Evolutionary conservation across 257 asterid species (phyloP), one percentile per base, ranked within the genome.

Genomic region (Fraxinus anomala): DNA sequence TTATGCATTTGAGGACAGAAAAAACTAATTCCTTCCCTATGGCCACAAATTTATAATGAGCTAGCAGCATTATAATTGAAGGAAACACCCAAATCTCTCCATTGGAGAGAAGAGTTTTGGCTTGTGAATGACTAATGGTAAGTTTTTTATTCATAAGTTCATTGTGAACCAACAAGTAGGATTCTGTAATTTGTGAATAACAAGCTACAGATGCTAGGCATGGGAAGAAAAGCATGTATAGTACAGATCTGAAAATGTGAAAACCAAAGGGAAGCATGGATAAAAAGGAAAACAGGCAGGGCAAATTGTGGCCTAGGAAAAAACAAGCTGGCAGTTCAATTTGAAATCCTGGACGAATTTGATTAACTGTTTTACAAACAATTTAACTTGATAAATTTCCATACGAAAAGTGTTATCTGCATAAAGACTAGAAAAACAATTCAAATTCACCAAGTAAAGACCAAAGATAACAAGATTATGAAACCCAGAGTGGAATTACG

Each of bases 401-500:
- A 39, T 9, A 9, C 16, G 54, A 44, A 44, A 14, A 44, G n/a
- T 5, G 19, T 3, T 47, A 14, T 63, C 6, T 24, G 19, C 19
- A 24, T 11, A 12, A 63, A 17, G 1, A 11, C 10, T 16, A 23
- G 34, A 63, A 9, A 63, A 2, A 61, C 31, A 6, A 26, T 71
- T 65, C 36, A 72, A 59, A 77, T 51, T 71, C 67, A n/a, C 31
- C 2, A 30, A 21, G 39, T 63, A 37, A 66, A 63, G 44, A 66
- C 23, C 1, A 11, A 21, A 4, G 17, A 26, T 39, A 26, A 21
- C 51, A 4, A 72, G 28, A 66, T 36, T 61, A 12, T 72, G 56
- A 66, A 79, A 76, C 75, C 81, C 76, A 34, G 30, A 21, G 56
- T 24, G 10, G 70, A 37, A 74, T 37, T 16, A 63, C 23, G 2